Evolutionary conservation across 225 moss, liverwort and hornwort species (phyloP).

Genomic region (Straminergon stramineum): DNA sequence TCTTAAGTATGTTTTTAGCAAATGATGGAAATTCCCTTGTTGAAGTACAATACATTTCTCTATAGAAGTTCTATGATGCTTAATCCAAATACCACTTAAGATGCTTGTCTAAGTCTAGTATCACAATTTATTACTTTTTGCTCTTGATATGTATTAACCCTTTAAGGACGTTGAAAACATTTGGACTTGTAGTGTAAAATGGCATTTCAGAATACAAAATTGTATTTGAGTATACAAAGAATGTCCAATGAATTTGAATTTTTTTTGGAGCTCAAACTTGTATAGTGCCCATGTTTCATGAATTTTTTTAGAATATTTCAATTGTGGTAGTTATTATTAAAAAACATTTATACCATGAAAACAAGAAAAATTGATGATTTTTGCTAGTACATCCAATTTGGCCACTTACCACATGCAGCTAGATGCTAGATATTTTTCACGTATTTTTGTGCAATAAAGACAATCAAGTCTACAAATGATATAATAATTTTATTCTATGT

Average conservation of each 20-base stretch:
- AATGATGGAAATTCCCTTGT: neutral
- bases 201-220: neutral
- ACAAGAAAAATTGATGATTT: neutral
- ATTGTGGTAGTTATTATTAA: neutral
- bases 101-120: neutral
- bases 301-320: neutral
- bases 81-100: neutral
- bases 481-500: fast-evolving
- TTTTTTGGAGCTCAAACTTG: fast-evolving
- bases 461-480: neutral
- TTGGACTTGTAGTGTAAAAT: neutral
- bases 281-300: neutral
- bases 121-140: neutral
- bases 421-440: fast-evolving
- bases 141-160: neutral
- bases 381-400: fast-evolving
- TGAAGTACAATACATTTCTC: neutral
- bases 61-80: neutral
- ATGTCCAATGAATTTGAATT: neutral
- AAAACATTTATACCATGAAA: neutral
- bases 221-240: neutral
- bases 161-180: neutral
- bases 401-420: fast-evolving
- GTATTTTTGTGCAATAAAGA: fast-evolving
- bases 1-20: fast-evolving